Base-by-base conservation (phyloP, 23 red algal genomes). In the Porphyridium purpureum region DNA sequence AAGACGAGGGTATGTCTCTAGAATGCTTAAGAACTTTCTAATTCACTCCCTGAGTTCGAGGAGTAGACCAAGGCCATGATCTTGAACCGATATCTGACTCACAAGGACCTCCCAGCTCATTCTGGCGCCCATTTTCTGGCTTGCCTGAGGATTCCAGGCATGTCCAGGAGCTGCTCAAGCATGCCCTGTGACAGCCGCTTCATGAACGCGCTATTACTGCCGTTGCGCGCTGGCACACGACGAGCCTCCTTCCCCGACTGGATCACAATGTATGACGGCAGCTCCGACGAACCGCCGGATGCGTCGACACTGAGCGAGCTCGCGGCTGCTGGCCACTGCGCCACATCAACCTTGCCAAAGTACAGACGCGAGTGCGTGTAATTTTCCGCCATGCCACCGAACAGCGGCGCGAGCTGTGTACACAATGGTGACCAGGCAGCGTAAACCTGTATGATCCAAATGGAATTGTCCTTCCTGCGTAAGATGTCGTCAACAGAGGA, bases 341-440 rank as follows among this genome's bases (percentile, higher is more conserved):
- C 51, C 3, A 76, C 57, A 26, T 85, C 80, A 9, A 85, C 49
- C 32, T 64, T 60, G 19, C 49, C 66, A 64, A 72, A 85, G 0
- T 50, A 33, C 1, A 85, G 14, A 15, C 80, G 67, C 2, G 52
- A 36, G 56, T 85, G 80, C 7, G 42, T 9, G 38, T 85, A 74
- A 4, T 42, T 22, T 0, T 55, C 66, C 22, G 59, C 80, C 11
- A 85, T 63, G n/a, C 31, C 34, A 9, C 56, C 66, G 8, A 85
- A 60, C 22, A 85, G 47, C 0, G 80, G 80, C 21, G 69, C 69
- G 4, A 85, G 80, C 31, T 72, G 66, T 15, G 80, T 74, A 31
- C 80, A 85, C n/a, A 63, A 50, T 14, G 80, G 42, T 2, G 80
- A 85, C 80, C 80, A 85, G 1, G 80, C 31, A 5, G 80, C 80